phyloP scores from a whole-genome alignment of 768 basidiomycete genomes.

The Termitomyces sp. region DNA sequence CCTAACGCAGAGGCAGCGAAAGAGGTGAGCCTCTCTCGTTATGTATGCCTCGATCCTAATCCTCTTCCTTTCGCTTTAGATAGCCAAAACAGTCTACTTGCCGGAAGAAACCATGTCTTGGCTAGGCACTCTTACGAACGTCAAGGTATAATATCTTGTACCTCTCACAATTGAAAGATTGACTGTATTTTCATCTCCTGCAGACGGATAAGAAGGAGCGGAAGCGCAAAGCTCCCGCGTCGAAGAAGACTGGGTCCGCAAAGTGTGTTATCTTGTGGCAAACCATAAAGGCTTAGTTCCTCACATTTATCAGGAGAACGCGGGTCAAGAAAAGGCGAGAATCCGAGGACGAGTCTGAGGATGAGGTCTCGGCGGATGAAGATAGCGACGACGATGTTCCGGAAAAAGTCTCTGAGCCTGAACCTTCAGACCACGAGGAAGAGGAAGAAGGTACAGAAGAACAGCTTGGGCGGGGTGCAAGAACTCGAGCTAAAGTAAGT shows the following conservation, averaged over 20 bases:
- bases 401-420: conserved; percentile 19
- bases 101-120: conserved; percentile 53
- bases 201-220: conserved; percentile 42
- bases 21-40: conserved; percentile 34
- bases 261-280: conserved; percentile 32
- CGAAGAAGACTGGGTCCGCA: conserved; percentile 40
- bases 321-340: conserved; percentile 28
- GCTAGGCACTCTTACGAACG: conserved; percentile 45
- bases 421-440: conserved; percentile 16
- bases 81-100: conserved; percentile 62
- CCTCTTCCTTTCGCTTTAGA: conserved; percentile 31
- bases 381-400: conserved; percentile 36
- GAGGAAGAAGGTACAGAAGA: conserved; percentile 25
- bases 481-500: conserved; percentile 17
- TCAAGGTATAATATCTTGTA: conserved; percentile 22
- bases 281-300: not conserved
- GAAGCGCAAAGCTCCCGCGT: conserved; percentile 48
- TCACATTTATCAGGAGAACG: conserved; percentile 24
- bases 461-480: conserved; percentile 23
- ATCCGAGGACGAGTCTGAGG: conserved; percentile 37
- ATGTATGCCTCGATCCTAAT: not conserved
- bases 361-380: conserved; percentile 25
- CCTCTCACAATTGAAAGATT: conserved; percentile 5
- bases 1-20: conserved; percentile 61
- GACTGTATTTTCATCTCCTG: not conserved